Evolutionary conservation across 2,329 filamentous ascomycete genomes (phyloP), one percentile per base, ranked within the genome.

Genomic region (Akanthomyces muscarius): DNA sequence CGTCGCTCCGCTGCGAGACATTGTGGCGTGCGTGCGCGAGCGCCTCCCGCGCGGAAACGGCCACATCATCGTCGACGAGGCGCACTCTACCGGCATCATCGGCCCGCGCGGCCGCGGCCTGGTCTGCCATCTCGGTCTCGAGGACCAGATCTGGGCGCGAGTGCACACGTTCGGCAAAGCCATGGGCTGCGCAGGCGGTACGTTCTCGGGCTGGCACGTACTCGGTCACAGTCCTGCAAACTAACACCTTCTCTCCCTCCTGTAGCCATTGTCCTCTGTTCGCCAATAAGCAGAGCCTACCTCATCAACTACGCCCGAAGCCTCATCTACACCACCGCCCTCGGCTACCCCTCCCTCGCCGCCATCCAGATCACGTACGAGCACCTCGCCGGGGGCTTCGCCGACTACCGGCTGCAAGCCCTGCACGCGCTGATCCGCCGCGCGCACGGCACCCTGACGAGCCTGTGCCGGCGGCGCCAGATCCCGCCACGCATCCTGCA

Each of bases 241-340:
- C 21, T 21, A 21, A 48, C 38, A 41, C 45, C n/a, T 5, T 41
- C 7, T 2, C 10, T 16, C 8, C 13, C 51, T 36, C 61, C n/a
- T 50, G 63, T 68, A 72, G 72, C 73, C 25, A 87, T 87, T 23
- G 76, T 91, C 1, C 77, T 92, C 0, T 90, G 87, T 70, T 85
- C 85, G 1, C 72, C 80, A 0, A 74, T 81, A 0, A 83, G 86
- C 0, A 78, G 87, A 28, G 75, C 83, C 1, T 91, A 91, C 66
- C 78, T 92, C 58, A 83, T 91, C 73, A 92, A 92, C 70, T 92
- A 92, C 69, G 88, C 89, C 0, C 83, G 89, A n/a, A 86, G 83
- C 1, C 75, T 92, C 48, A 91, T 92, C 61, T 92, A 91, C 72
- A 91, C 89, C 0, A 91, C 89, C 0, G 87, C 88, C 36, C 81